phyloP scores from a whole-genome alignment of 148 eudicot species.

The Rhododendron griersonianum region DNA sequence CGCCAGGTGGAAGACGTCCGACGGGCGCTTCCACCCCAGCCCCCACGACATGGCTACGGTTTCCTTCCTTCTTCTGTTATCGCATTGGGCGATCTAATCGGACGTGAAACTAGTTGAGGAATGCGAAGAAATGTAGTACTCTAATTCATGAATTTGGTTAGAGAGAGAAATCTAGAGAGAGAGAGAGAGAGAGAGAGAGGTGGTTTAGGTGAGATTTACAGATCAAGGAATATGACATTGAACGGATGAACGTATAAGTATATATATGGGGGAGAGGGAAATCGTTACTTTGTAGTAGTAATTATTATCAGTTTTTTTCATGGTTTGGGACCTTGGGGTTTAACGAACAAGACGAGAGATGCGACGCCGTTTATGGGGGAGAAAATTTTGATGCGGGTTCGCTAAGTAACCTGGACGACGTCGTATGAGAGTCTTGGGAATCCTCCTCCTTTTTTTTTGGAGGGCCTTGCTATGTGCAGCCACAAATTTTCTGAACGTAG shows the following conservation, averaged over 20 bases:
- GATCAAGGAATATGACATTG: background rate
- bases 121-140: background rate
- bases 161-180: constrained; percentile 10
- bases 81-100: constrained; percentile 10
- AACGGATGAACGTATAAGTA: background rate
- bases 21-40: constrained; percentile 84
- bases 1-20: constrained; percentile 67
- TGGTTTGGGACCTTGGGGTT: background rate
- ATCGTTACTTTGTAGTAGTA: background rate
- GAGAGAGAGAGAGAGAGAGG: constrained; percentile 1
- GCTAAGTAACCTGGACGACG: background rate
- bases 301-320: background rate
- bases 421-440: background rate
- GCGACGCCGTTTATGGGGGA: background rate
- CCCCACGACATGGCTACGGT: constrained; percentile 85
- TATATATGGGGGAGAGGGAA: background rate
- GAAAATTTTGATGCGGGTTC: background rate
- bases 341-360: constrained; percentile 2
- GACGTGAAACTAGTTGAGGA: background rate
- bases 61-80: background rate
- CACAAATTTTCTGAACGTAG: no score
- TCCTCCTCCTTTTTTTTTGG: background rate
- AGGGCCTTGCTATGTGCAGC: accelerated
- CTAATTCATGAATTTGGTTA: background rate
- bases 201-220: background rate